Evolutionary conservation across 2,329 filamentous ascomycete species (phyloP), one percentile per base, ranked within the genome.

Genomic region (Cladosporium halotolerans): DNA sequence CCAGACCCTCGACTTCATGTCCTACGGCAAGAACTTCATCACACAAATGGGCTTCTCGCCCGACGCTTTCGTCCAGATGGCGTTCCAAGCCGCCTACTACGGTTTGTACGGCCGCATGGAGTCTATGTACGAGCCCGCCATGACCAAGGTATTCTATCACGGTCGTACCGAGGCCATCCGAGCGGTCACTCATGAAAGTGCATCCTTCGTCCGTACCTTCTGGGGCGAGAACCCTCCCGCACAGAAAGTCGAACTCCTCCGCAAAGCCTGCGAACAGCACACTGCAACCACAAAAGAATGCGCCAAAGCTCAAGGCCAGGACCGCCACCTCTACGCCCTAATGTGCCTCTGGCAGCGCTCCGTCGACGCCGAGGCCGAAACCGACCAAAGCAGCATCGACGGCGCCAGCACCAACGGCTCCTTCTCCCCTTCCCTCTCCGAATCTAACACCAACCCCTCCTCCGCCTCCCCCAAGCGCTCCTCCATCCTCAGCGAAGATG

Each of bases 41-140:
- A 97, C 90, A 0, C 89, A 87, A 0, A 95, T 95, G 85, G 92
- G 92, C 7, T 95, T 97, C 72, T 97, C 92, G 0, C 92, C 93
- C 0, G 93, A 97, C 68, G 93, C 93, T 0, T 99, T 96, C 67
- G 88, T 99, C 16, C 93, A 99, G 70, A 97, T 99, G 92, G 93
- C 93, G 0, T 96, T 96, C 74, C 93, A 99, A 70, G 92, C 92
- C 4, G 92, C 93, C 1, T 97, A 99, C 75, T 99, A 96, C 65
- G 93, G 93, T 2, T 79, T 99, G 7, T 99, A 97, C 63, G 93
- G 93, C 3, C 84, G 89, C 4, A 83, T 96, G 1, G 93, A 97
- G 70, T 95, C 89, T 67, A 93, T 91, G 0, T 99, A 99, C 68
- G 93, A 99, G 71, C 93, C 93, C 7, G 92, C 93, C 40, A 97